Evolutionary conservation across 2,329 filamentous ascomycete species (phyloP).

Genomic region (Ceratocystis smalleyi): DNA sequence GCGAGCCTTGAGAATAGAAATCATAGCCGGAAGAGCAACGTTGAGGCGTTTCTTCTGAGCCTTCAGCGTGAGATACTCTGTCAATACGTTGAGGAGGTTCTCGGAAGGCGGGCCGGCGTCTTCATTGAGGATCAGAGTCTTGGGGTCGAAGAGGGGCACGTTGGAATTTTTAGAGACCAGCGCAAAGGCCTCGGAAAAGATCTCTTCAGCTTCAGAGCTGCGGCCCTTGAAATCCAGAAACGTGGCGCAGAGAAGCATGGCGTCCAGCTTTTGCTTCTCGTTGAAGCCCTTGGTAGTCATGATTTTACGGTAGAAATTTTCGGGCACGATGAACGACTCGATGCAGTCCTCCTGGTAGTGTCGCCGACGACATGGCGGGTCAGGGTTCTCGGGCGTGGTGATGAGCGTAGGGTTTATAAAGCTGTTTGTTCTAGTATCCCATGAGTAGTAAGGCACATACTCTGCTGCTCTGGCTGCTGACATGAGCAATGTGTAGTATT

Average conservation of each 20-base stretch:
- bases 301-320: slow-evolving; percentile 67
- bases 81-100: slow-evolving; percentile 62
- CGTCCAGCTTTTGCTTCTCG: slow-evolving; percentile 62
- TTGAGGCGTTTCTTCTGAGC: slow-evolving; percentile 53
- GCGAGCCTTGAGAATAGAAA: slow-evolving; percentile 69
- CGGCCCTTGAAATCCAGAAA: slow-evolving; percentile 68
- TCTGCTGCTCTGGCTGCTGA: slow-evolving; percentile 61
- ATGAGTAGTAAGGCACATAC: slow-evolving; percentile 63
- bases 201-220: slow-evolving; percentile 48
- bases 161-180: slow-evolving; percentile 44
- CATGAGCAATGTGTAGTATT: slow-evolving; percentile 75
- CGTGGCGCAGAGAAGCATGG: slow-evolving; percentile 66
- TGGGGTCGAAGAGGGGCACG: slow-evolving; percentile 35
- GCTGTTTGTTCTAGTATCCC: slow-evolving; percentile 45
- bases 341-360: slow-evolving; percentile 58
- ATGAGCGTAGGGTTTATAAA: slow-evolving; percentile 60
- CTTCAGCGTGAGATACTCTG: slow-evolving; percentile 62
- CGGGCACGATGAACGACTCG: slow-evolving; percentile 51
- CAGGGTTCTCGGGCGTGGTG: slow-evolving; percentile 68
- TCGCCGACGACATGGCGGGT: slow-evolving; percentile 53
- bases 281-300: slow-evolving; percentile 67
- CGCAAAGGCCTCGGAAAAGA: slow-evolving; percentile 62
- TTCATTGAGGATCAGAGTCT: slow-evolving; percentile 50
- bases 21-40: slow-evolving; percentile 63
- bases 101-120: slow-evolving; percentile 43